Conservation (phyloP, 805 yeast genomes). For the Teunomyces panamensis region DNA sequence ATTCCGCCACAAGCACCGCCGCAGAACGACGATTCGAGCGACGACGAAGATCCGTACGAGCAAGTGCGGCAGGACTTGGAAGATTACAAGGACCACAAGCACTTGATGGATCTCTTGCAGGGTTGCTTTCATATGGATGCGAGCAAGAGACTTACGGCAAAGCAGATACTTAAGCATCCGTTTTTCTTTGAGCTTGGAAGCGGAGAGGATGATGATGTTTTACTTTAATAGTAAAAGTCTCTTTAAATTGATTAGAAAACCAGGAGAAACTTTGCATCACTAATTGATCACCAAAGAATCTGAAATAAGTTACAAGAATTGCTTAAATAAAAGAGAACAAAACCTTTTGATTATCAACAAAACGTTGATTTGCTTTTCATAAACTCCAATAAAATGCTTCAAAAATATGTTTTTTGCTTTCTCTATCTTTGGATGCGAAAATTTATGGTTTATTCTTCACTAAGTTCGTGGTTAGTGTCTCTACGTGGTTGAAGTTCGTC, state of each 20-base stretch:
- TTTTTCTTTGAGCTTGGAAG: constrained; percentile 51
- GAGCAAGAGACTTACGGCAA: constrained; percentile 53
- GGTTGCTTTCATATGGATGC: constrained; percentile 60
- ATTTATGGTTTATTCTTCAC: neutral
- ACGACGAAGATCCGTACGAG: constrained; percentile 13
- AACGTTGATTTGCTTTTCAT: no score
- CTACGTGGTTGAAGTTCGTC: no score
- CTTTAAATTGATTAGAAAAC: no score
- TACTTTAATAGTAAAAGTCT: constrained; percentile 1
- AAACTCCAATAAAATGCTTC: no score
- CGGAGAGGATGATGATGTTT: constrained; percentile 33
- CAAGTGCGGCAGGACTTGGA: constrained; percentile 17
- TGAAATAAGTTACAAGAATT: no score
- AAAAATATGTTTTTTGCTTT: neutral
- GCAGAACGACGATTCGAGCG: constrained; percentile 3
- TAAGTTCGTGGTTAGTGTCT: no score
- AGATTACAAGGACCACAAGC: constrained; percentile 38
- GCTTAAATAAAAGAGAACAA: no score
- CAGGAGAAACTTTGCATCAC: no score
- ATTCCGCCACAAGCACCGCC: neutral
- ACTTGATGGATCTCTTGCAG: constrained; percentile 54
- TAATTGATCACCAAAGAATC: no score
- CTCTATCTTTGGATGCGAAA: no score
- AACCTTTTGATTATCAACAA: no score
- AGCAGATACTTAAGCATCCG: constrained; percentile 52